Evolutionary conservation across 179 eudicot genomes (phyloP), one percentile per base, ranked within the genome.

Genomic region (Silene noctiflora): DNA sequence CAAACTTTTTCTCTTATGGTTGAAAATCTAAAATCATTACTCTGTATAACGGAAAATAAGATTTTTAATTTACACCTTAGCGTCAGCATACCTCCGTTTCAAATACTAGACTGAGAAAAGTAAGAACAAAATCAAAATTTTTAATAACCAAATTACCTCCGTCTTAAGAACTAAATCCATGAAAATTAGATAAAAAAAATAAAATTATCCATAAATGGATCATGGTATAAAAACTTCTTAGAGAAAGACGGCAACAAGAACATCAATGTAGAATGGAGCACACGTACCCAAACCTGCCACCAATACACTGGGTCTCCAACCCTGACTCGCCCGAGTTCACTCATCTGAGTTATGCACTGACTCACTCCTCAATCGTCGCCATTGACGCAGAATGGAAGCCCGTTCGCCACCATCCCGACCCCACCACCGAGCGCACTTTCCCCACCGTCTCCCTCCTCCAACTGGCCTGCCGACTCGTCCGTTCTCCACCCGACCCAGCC

Each of bases 301-400:
- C 79, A 3, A 86, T 84, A 35, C 76, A 86, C 78, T 86, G 85
- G 69, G 95, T 94, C 27, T 64, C 85, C 56, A 80, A 87, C 72
- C 14, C 78, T 19, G 80, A 89, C 82, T 95, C 99, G 78, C 81
- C 92, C 83, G 97, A 91, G 88, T 89, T 93, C 85, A 67, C 84
- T 69, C 87, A 64, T 33, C 76, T 93, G 68, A 75, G 65, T 22
- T 71, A 76, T 80, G 78, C 95, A 5, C 69, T 95, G 76, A 79
- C 87, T 82, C 97, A 76, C 75, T 91, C 99, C 9, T 86, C 92
- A 6, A 59, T 88, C 81, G 76, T 95, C 82, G 96, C 90, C 14
- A 91, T 93, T 44, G 99, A 95, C 81, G 99, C 99, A 61, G 99
- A 95, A 84, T 95, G 99, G 99, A 93, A 95, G 81, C 98, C 99